A percentile compares a stretch with the other conserved stretches of the same genome.
Evolutionary conservation across 495 filamentous ascomycete species (phyloP).

Genomic region (Hamigera avellanea): DNA sequence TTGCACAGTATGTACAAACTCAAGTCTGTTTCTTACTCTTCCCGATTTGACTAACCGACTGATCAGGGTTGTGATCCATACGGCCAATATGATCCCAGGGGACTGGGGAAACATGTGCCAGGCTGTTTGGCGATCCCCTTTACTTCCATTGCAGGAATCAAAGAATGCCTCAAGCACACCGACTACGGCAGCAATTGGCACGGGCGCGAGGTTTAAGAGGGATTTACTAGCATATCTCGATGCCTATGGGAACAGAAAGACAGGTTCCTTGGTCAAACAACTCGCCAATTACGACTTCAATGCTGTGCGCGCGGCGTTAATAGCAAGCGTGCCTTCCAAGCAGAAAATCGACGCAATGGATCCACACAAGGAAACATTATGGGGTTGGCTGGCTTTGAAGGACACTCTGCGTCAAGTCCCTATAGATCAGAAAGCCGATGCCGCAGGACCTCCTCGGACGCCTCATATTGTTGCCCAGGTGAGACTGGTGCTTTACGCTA

Average conservation of each 20-base stretch:
- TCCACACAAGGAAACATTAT: slow-evolving; percentile 37
- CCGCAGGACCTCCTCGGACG: slow-evolving; percentile 2
- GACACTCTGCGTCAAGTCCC: slow-evolving; percentile 45
- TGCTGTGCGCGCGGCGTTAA: slow-evolving; percentile 54
- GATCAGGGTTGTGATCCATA: slow-evolving; percentile 62
- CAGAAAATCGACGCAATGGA: slow-evolving; percentile 31
- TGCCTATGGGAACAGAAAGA: slow-evolving; percentile 50
- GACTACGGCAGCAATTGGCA: slow-evolving; percentile 29
- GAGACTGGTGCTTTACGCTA: background rate
- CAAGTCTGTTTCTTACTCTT: background rate
- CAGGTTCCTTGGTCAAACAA: slow-evolving; percentile 38
- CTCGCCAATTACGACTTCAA: slow-evolving; percentile 60
- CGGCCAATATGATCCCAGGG: slow-evolving; percentile 73
- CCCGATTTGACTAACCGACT: background rate
- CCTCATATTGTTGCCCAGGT: slow-evolving; percentile 59
- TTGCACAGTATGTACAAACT: slow-evolving; percentile 49
- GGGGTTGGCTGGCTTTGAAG: slow-evolving; percentile 65
- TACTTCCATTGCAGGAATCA: slow-evolving; percentile 42
- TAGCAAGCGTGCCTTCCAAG: slow-evolving; percentile 65
- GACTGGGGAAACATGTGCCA: slow-evolving; percentile 89
- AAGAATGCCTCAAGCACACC: slow-evolving; percentile 3
- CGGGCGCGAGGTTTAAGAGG: slow-evolving; percentile 59
- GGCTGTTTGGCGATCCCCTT: slow-evolving; percentile 69
- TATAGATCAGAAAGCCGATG: slow-evolving; percentile 1
- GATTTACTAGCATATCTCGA: slow-evolving; percentile 65